Evolutionary conservation across 2,329 filamentous ascomycete genomes (phyloP).

Genomic region (Ophiostoma populinum): DNA sequence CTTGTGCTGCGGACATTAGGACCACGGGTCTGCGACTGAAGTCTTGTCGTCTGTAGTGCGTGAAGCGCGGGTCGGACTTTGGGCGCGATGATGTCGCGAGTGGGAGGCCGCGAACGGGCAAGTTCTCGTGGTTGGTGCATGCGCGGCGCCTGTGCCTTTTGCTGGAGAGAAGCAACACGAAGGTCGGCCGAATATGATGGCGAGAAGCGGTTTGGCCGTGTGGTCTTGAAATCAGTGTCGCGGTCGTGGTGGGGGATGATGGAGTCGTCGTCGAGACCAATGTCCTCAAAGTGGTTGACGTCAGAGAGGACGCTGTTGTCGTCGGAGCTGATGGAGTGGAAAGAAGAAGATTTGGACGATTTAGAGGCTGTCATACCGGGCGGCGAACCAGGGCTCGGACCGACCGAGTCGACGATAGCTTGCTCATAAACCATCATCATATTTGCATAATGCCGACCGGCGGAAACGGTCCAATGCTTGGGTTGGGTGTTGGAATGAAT

Average conservation of each 20-base stretch:
- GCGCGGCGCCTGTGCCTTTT: constrained; percentile 12
- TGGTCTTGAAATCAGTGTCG: constrained; percentile 20
- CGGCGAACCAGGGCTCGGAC: constrained; percentile 43
- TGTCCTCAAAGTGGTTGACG: constrained; percentile 79
- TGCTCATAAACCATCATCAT: constrained; percentile 25
- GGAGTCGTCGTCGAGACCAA: constrained; percentile 55
- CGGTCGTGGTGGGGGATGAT: constrained; percentile 18
- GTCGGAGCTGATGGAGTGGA: constrained; percentile 62
- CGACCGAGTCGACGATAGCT: constrained; percentile 22
- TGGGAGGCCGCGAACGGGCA: constrained; percentile 13
- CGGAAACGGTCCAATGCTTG: background rate
- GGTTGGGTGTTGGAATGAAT: background rate
- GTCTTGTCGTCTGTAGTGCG: constrained; percentile 22
- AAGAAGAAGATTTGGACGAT: constrained; percentile 80
- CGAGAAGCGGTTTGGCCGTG: constrained; percentile 30
- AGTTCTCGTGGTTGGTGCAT: constrained; percentile 17
- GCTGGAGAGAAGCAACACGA: constrained; percentile 17
- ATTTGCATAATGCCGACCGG: constrained; percentile 7
- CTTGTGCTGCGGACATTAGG: constrained; percentile 35
- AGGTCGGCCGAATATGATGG: constrained; percentile 27
- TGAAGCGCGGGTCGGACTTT: constrained; percentile 26
- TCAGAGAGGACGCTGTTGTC: constrained; percentile 55
- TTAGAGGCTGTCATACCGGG: constrained; percentile 69
- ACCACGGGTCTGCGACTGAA: constrained; percentile 21
- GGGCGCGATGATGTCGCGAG: constrained; percentile 17